Base-by-base conservation (phyloP, 345 rosid species). In the Punica granatum region DNA sequence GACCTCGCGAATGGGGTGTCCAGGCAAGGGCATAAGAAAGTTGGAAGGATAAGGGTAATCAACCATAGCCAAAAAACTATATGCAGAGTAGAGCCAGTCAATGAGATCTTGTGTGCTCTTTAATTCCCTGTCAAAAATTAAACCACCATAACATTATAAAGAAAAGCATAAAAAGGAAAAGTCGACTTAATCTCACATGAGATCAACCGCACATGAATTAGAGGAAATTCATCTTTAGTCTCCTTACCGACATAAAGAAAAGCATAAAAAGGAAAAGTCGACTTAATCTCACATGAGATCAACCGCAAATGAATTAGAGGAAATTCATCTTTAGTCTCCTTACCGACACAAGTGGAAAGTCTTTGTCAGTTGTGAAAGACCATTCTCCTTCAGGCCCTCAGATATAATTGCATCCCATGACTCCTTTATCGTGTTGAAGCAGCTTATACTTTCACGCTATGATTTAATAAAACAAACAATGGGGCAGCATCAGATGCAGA, bases 1-100 rank as follows among this genome's bases (percentile, higher is more conserved):
- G 65, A 93, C 98, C 97, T 93, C 98, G 80, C 81, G 83, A 61
- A 93, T 90, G 4, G 98, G 97, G 65, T 87, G 81, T 68, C 96
- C 98, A n/a, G 97, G 98, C 70, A 93, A 71, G 72, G 98, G 98
- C 98, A 90, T 93, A 78, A 90, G 73, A 74, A 93, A 93, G 44
- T 76, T 70, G 48, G 98, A 77, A 37, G 97, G 80, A 80, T 88
- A 86, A 4, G 97, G 98, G 63, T 93, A 93, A 72, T 93, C 85
- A 64, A 90, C 96, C 98, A 90, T 93, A 4, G 88, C 97, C 87
- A 93, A 78, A 80, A 80, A 84, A 81, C 94, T 88, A 74, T 88
- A 93, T 19, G 98, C 98, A 67, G 90, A 83, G 0, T 80, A 84
- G 74, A 93, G 76, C 98, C 98, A 93, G 78, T 86, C 67, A 31